Evolutionary conservation across 2,329 filamentous ascomycete species (phyloP).

Genomic region (Metarhizium album): DNA sequence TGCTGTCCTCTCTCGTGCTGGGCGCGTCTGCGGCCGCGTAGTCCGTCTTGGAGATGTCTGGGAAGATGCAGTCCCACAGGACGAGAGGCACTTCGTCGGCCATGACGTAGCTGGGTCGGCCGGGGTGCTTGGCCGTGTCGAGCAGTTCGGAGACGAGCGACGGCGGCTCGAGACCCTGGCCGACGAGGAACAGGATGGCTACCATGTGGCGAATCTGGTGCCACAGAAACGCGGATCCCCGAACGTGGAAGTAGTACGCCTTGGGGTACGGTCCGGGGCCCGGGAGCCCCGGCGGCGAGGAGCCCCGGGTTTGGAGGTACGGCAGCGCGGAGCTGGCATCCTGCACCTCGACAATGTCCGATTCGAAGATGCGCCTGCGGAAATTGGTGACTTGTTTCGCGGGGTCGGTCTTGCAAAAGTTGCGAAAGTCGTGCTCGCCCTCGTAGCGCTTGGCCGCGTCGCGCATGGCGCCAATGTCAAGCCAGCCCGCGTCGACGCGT

Average conservation of each 20-base stretch:
- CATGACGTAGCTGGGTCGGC: constrained; percentile 82
- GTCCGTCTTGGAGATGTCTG: constrained; percentile 22
- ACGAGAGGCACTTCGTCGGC: constrained; percentile 83
- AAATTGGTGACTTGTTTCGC: constrained; percentile 85
- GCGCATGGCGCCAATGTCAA: constrained; percentile 82
- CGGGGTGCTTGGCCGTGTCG: constrained; percentile 58
- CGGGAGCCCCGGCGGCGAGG: constrained; percentile 15
- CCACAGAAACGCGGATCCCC: constrained; percentile 92
- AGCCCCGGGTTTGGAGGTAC: constrained; percentile 37
- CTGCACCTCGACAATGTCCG: constrained; percentile 63
- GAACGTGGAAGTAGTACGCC: constrained; percentile 79
- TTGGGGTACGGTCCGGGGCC: constrained; percentile 35
- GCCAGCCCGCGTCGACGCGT: constrained; percentile 54
- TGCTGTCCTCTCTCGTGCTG: constrained; percentile 36
- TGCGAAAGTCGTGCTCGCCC: constrained; percentile 87
- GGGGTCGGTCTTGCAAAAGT: constrained; percentile 90
- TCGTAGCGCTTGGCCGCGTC: constrained; percentile 69
- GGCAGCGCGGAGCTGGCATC: constrained; percentile 42
- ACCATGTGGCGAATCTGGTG: constrained; percentile 96
- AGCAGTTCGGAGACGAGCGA: constrained; percentile 64
- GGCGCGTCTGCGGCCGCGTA: constrained; percentile 6
- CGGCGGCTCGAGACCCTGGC: constrained; percentile 73
- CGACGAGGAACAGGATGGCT: constrained; percentile 83
- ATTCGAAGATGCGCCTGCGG: constrained; percentile 64
- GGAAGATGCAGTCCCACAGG: constrained; percentile 93